phyloP scores from a whole-genome alignment of 2,329 filamentous ascomycete genomes.

The Exserohilum rostratum region DNA sequence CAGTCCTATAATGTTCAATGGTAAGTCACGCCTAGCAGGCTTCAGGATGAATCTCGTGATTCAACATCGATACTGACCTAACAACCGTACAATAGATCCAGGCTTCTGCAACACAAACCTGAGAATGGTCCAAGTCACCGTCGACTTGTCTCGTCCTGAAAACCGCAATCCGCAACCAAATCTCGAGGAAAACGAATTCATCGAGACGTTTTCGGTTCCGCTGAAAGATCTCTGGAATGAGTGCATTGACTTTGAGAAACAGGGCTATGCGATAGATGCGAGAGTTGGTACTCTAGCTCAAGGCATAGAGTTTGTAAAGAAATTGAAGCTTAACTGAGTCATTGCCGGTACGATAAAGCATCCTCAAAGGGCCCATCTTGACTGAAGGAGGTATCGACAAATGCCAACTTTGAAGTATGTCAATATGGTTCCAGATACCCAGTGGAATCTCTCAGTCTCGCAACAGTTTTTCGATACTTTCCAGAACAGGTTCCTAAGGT shows the following conservation, averaged over 20 bases:
- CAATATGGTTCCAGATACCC: too few species aligned
- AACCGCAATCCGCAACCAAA: slow-evolving; percentile 72
- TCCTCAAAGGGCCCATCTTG: too few species aligned
- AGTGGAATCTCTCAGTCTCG: too few species aligned
- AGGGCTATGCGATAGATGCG: slow-evolving; percentile 81
- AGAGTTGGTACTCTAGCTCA: slow-evolving; percentile 78
- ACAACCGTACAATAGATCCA: slow-evolving; percentile 41
- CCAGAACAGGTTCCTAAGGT: too few species aligned
- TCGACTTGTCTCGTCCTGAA: slow-evolving; percentile 71
- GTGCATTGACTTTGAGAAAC: slow-evolving; percentile 68
- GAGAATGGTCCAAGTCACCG: slow-evolving; percentile 72
- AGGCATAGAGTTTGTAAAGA: slow-evolving; percentile 74
- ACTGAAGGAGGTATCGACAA: too few species aligned
- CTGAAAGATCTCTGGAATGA: slow-evolving; percentile 68
- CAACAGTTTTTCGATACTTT: too few species aligned
- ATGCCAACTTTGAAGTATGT: too few species aligned
- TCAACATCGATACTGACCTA: neutral
- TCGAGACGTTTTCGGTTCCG: slow-evolving; percentile 76
- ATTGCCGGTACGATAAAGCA: too few species aligned
- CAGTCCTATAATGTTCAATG: slow-evolving; percentile 53
- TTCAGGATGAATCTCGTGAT: neutral
- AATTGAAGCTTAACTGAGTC: slow-evolving; percentile 41
- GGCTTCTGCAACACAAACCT: slow-evolving; percentile 53
- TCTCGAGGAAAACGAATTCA: slow-evolving; percentile 81
- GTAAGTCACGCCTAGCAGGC: slow-evolving; percentile 29